Percentiles rank a stretch among this genome's conserved stretches.
phyloP scores from a whole-genome alignment of 2,329 filamentous ascomycete genomes.

The Ophiostoma novo-ulmi region DNA sequence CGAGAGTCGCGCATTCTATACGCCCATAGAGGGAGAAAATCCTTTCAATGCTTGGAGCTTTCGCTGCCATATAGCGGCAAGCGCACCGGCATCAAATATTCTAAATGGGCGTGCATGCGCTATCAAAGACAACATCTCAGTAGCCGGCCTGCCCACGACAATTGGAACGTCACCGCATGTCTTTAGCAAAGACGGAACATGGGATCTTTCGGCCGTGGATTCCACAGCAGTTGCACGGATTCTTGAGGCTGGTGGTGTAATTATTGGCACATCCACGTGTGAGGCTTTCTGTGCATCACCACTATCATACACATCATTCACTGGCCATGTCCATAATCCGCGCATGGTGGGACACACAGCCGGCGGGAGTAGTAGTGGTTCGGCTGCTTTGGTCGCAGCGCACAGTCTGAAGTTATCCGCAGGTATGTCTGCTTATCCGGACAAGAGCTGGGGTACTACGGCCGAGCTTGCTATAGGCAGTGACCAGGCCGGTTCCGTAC shows the following conservation, averaged over 20 bases:
- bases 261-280: constrained; percentile 64
- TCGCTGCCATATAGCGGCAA: neutral
- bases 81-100: neutral
- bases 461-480: constrained; percentile 48
- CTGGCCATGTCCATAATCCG: constrained; percentile 58
- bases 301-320: constrained; percentile 59
- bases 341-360: neutral
- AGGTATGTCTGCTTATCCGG: neutral
- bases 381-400: neutral
- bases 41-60: constrained; percentile 9
- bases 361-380: neutral
- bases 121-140: constrained; percentile 70
- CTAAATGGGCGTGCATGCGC: constrained; percentile 59
- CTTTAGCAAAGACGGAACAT: constrained; percentile 15
- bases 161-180: constrained; percentile 42
- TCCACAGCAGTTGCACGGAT: neutral
- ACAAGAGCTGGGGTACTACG: neutral
- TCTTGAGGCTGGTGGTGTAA: neutral
- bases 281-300: constrained; percentile 58
- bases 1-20: neutral
- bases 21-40: neutral
- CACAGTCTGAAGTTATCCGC: neutral
- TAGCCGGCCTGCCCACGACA: constrained; percentile 59
- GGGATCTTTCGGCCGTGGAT: neutral
- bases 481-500: constrained; percentile 69